Percentiles rank a stretch among this genome's conserved stretches.
Evolutionary conservation across 345 rosid species (phyloP).

Genomic region (Salix arbutifolia): DNA sequence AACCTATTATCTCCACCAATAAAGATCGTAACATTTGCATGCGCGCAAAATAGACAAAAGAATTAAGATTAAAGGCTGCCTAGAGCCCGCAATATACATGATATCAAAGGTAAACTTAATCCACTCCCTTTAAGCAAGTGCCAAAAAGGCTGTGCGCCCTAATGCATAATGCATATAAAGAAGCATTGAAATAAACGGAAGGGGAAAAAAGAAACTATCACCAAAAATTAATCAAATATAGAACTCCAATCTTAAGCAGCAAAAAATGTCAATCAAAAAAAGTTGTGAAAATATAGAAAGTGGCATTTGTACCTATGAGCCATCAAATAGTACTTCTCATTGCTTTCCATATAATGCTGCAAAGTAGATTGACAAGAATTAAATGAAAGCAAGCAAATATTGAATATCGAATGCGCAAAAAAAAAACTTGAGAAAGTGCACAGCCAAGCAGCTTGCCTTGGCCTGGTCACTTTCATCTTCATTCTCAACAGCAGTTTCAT

Average conservation of each 20-base stretch:
- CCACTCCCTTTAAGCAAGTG: not conserved
- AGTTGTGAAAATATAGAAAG: not conserved
- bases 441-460: slow-evolving; percentile 47
- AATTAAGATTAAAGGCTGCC: not conserved
- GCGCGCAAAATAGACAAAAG: not conserved
- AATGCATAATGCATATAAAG: not conserved
- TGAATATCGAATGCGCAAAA: not conserved
- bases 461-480: slow-evolving; percentile 91
- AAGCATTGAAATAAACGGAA: not conserved
- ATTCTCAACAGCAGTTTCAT: slow-evolving; percentile 57
- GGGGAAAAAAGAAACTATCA: not conserved
- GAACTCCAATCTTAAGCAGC: not conserved
- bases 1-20: not conserved
- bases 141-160: not conserved
- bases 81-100: not conserved
- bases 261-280: not conserved
- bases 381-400: not conserved
- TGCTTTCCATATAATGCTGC: slow-evolving; percentile 95
- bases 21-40: not conserved
- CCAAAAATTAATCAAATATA: not conserved
- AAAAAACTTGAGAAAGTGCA: slow-evolving; percentile 12
- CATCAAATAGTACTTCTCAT: slow-evolving; percentile 91
- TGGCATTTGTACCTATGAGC: slow-evolving; percentile 65
- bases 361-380: slow-evolving; percentile 15
- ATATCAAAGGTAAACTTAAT: not conserved